Percentiles rank a stretch among this genome's conserved stretches.
Evolutionary conservation across 169 alveolate species (phyloP).

Genomic region (Eimeria acervulina): DNA sequence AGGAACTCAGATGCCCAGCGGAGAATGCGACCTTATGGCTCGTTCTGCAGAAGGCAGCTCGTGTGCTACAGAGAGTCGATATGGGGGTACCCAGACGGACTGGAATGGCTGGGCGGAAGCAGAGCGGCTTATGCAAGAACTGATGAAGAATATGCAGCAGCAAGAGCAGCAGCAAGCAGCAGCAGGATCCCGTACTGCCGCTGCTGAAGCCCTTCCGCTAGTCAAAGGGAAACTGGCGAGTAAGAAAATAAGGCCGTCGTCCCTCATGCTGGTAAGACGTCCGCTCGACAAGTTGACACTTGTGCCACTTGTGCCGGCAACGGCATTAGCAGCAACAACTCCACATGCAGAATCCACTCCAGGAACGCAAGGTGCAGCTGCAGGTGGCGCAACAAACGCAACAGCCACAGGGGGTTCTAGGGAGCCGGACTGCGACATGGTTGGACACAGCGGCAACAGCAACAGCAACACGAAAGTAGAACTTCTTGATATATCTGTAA

Average conservation of each 20-base stretch:
- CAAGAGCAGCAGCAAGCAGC: slow-evolving; percentile 18
- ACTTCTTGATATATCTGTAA: slow-evolving; percentile 48
- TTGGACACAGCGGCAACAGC: not conserved
- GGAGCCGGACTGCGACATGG: not conserved
- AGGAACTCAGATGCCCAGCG: not conserved
- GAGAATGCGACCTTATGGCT: not conserved
- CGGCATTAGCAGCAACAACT: not conserved
- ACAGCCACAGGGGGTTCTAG: not conserved
- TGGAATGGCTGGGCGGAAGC: not conserved
- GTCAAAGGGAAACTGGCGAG: not conserved
- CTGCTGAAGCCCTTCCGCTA: slow-evolving; percentile 10
- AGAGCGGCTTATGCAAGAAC: not conserved
- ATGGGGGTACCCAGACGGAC: not conserved
- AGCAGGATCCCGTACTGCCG: slow-evolving; percentile 42
- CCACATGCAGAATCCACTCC: not conserved
- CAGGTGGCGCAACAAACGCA: not conserved
- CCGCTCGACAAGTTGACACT: not conserved
- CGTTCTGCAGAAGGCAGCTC: not conserved
- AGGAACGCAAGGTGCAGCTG: not conserved
- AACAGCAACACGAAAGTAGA: slow-evolving; percentile 6
- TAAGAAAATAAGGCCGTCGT: not conserved
- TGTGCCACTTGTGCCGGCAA: slow-evolving; percentile 3
- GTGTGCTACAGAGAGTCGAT: not conserved
- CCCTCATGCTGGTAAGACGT: not conserved
- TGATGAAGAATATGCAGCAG: slow-evolving; percentile 1